phyloP scores from a whole-genome alignment of 2,329 filamentous ascomycete genomes.

The Apiospora marii region DNA sequence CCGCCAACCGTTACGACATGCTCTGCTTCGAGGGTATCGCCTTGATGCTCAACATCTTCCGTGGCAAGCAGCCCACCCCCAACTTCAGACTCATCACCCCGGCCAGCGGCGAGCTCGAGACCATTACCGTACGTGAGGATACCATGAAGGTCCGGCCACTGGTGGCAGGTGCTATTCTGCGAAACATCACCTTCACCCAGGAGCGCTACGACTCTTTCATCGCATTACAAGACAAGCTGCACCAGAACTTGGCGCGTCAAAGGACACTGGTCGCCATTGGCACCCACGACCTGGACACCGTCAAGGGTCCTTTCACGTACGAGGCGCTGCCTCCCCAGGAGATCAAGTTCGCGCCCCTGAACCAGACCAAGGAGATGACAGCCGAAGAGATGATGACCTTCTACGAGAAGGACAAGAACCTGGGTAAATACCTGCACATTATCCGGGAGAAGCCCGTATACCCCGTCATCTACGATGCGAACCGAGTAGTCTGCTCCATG shows the following conservation, averaged over 20 bases:
- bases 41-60: slow-evolving; percentile 95
- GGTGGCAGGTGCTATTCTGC: slow-evolving; percentile 87
- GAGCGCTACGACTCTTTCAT: slow-evolving; percentile 98
- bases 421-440: slow-evolving; percentile 91
- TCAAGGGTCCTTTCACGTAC: slow-evolving; percentile 95
- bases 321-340: slow-evolving; percentile 91
- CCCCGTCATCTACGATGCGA: slow-evolving; percentile 92
- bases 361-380: slow-evolving; percentile 89
- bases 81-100: slow-evolving; percentile 81
- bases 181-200: slow-evolving; percentile 90
- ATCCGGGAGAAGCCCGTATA: slow-evolving; percentile 94
- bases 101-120: slow-evolving; percentile 75
- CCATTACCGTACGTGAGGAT: slow-evolving; percentile 78
- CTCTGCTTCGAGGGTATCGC: slow-evolving; percentile 97
- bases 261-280: slow-evolving; percentile 95
- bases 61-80: slow-evolving; percentile 76
- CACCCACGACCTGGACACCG: slow-evolving; percentile 93
- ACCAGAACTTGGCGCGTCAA: slow-evolving; percentile 93
- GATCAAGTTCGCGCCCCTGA: slow-evolving; percentile 89
- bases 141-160: slow-evolving; percentile 85
- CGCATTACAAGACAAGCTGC: slow-evolving; percentile 94
- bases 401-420: slow-evolving; percentile 92
- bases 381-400: slow-evolving; percentile 90
- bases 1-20: slow-evolving; percentile 93
- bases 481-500: slow-evolving; percentile 86